These are phyloP conservation scores for Lactifluus rugatus DNA, from an alignment of 768 basidiomycete genomes.

Conservation along the genomic window DNA sequence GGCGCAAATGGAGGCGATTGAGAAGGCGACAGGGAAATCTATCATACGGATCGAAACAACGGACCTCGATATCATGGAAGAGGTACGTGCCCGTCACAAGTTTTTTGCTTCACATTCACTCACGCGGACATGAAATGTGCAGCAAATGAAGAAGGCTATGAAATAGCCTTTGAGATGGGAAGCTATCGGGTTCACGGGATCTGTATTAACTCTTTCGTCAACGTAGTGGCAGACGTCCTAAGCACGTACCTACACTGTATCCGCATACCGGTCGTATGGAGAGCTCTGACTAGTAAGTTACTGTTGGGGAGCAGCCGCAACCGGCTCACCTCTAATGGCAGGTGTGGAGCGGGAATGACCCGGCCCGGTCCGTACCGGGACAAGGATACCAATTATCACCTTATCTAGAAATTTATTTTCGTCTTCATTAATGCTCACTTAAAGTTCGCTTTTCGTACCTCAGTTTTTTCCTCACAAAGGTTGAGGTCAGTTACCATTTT, in stretches of 20 bases:
- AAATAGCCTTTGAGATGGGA: conserved; percentile 32
- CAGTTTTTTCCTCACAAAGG: too few relatives aligned
- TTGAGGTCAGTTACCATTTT: too few relatives aligned
- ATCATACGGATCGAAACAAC: conserved; percentile 83
- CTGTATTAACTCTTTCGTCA: conserved; percentile 1
- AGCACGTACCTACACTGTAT: conserved; percentile 20
- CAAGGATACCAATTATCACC: too few relatives aligned
- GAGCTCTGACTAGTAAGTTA: neutral
- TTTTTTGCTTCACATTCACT: neutral
- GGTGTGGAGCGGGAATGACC: too few relatives aligned
- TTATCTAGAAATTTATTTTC: too few relatives aligned
- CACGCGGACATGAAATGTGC: neutral
- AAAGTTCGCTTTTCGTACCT: too few relatives aligned
- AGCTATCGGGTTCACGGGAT: neutral
- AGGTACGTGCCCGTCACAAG: conserved; percentile 38
- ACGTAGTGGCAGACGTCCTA: conserved; percentile 1
- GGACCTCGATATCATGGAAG: conserved; percentile 91
- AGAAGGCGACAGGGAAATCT: conserved; percentile 62
- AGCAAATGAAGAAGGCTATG: conserved; percentile 78
- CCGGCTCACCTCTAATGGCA: too few relatives aligned
- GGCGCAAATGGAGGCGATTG: conserved; percentile 84
- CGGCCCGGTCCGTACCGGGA: too few relatives aligned
- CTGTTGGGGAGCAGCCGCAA: too few relatives aligned
- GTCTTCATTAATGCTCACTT: too few relatives aligned
- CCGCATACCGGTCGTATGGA: neutral